Base-by-base conservation (phyloP, 352 stramenopile species). In the Phytophthora nicotianae region DNA sequence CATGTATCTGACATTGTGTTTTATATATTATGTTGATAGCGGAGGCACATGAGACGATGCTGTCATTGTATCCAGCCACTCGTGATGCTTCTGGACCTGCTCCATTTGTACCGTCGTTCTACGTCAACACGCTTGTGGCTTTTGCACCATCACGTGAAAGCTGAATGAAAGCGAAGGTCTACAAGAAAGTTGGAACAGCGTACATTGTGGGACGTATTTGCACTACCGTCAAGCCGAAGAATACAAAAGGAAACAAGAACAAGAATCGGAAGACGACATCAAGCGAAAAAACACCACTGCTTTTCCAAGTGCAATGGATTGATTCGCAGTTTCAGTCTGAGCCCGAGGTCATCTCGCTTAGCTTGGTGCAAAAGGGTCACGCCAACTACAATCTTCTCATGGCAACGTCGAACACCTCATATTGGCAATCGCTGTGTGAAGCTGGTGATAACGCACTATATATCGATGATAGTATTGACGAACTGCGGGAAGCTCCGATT, bases 91-190 rank as follows among this genome's bases (percentile, higher is more conserved):
- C 3, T 43, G n/a, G 37, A 23, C 17, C 37, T 43, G 37, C 5
- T 19, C 7, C 37, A 43, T 43, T 43, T 43, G 37, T 43, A 7
- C n/a, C 37, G 6, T 43, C 37, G 2, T 13, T 43, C 8, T 43
- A 43, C 37, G 37, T 43, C 37, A 43, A 43, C 16, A 43, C 37
- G 37, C 16, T 43, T 10, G 37, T 43, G n/a, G 37, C 37, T 43
- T 43, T 43, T 43, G n/a, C 37, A 24, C 37, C 37, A 43, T 20
- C 37, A 43, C 37, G 37, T 23, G n/a, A 43, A 43, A 43, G 11
- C 37, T 42, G 37, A 14, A 42, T 29, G 26, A 29, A 29, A 29
- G 26, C 26, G 26, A 29, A 29, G 4, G 37, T 43, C 17, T 45
- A 45, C 38, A 45, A 45, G n/a, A 45, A 19, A 45, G 38, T 13